Evolutionary conservation across 2,329 filamentous ascomycete genomes (phyloP).

Genomic region (Fusarium sp.): DNA sequence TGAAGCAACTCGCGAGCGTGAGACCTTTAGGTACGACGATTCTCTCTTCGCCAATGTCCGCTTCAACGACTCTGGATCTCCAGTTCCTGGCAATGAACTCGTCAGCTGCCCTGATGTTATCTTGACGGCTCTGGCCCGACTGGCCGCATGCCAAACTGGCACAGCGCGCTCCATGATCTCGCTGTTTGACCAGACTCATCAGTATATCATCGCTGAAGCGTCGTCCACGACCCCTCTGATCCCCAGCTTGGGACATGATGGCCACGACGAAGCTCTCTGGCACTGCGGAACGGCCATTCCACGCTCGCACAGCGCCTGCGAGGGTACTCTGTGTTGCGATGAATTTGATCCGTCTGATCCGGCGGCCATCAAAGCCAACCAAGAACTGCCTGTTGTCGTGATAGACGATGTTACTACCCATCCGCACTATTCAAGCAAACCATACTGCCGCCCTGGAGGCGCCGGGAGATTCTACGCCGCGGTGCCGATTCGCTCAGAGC

Average conservation of each 20-base stretch:
- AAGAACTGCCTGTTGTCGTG: slow-evolving; percentile 48
- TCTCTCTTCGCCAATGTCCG: slow-evolving; percentile 26
- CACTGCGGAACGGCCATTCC: slow-evolving; percentile 50
- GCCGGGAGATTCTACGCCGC: slow-evolving; percentile 54
- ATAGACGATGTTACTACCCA: slow-evolving; percentile 51
- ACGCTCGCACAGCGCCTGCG: slow-evolving; percentile 46
- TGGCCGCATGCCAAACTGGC: slow-evolving; percentile 57
- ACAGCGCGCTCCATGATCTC: slow-evolving; percentile 59
- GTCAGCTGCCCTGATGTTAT: slow-evolving; percentile 50
- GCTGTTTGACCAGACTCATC: slow-evolving; percentile 59
- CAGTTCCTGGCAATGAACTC: slow-evolving; percentile 42
- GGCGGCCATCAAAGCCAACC: neutral
- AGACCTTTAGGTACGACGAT: slow-evolving; percentile 47
- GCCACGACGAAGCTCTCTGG: slow-evolving; percentile 32
- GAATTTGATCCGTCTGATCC: neutral
- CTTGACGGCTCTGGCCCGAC: slow-evolving; percentile 62
- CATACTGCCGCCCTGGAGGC: slow-evolving; percentile 40
- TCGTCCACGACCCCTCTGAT: slow-evolving; percentile 55
- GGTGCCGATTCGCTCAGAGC: slow-evolving; percentile 54
- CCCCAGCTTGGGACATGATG: slow-evolving; percentile 26
- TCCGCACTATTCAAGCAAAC: slow-evolving; percentile 44
- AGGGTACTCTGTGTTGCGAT: slow-evolving; percentile 40
- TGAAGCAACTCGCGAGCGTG: slow-evolving; percentile 47
- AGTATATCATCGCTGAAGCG: slow-evolving; percentile 65
- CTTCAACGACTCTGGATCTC: slow-evolving; percentile 41